These are phyloP conservation scores for Lepiota subincarnata DNA, from an alignment of 768 basidiomycete genomes.

Conservation along the genomic window DNA sequence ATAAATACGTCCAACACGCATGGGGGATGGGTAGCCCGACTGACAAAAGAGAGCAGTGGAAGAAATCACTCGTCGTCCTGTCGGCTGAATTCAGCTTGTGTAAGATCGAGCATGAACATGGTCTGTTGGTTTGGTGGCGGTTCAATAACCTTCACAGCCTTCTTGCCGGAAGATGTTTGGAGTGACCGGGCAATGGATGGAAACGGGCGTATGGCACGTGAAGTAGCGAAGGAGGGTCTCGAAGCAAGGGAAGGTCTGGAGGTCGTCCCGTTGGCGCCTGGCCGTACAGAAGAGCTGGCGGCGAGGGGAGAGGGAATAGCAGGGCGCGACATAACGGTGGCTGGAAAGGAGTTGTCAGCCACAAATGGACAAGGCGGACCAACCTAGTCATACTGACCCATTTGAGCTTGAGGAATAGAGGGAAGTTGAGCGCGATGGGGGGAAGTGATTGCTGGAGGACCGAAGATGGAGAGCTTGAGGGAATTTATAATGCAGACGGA, in stretches of 20 bases:
- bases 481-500: constrained; percentile 1
- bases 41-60: not conserved
- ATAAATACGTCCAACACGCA: not conserved
- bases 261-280: too few species aligned
- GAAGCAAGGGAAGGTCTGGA: constrained; percentile 40
- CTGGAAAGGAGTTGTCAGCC: constrained; percentile 16
- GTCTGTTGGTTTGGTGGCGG: constrained; percentile 69
- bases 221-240: constrained; percentile 48
- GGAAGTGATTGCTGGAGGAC: not conserved
- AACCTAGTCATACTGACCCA: constrained; percentile 7
- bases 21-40: not conserved
- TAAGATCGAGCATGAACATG: constrained; percentile 74
- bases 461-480: not conserved
- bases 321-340: constrained; percentile 39
- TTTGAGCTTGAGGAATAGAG: not conserved
- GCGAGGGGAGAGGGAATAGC: constrained; percentile 64
- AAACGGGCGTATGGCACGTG: constrained; percentile 78
- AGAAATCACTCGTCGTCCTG: constrained; percentile 31
- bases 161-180: constrained; percentile 27
- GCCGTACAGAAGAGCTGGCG: constrained; percentile 24
- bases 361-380: not conserved
- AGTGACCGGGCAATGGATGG: constrained; percentile 51
- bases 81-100: constrained; percentile 78
- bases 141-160: constrained; percentile 73
- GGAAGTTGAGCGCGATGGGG: not conserved